phyloP scores from a whole-genome alignment of 441 rosid species.

The Arabidopsis lyrata region DNA sequence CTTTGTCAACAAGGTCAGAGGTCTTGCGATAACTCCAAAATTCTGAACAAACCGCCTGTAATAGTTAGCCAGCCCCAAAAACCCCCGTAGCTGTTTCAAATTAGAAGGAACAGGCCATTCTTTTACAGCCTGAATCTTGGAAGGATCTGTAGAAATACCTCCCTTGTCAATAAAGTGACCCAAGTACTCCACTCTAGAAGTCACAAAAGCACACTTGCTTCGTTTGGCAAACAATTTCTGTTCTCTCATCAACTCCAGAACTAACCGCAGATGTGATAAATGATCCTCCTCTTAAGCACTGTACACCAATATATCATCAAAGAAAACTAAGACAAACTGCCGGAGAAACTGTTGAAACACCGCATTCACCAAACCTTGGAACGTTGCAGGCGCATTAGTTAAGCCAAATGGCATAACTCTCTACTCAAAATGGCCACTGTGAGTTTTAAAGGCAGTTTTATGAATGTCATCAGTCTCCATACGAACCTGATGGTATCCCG shows the following conservation, averaged over 20 bases:
- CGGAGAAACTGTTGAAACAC: not conserved
- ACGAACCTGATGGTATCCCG: too few relatives aligned
- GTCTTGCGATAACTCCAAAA: not conserved
- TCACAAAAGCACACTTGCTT: not conserved
- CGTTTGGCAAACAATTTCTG: not conserved
- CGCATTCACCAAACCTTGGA: not conserved
- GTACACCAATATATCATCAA: slow-evolving; percentile 12
- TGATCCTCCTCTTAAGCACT: not conserved
- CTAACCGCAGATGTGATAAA: not conserved
- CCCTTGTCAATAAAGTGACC: not conserved
- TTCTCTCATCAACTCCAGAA: not conserved
- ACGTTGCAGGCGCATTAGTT: not conserved
- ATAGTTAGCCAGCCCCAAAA: not conserved
- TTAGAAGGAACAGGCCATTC: not conserved
- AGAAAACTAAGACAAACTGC: not conserved
- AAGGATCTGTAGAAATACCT: not conserved
- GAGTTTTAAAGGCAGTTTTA: too few relatives aligned
- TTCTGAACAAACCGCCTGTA: not conserved
- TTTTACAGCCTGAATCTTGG: not conserved
- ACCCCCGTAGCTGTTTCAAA: not conserved
- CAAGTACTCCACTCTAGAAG: not conserved
- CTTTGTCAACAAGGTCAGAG: fast-evolving
- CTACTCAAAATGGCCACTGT: too few relatives aligned
- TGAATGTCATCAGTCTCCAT: too few relatives aligned
- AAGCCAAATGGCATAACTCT: too few relatives aligned